These are phyloP conservation scores for Teratosphaeria pseudoeucalypti DNA, from an alignment of 2,329 filamentous ascomycete genomes.

Conservation along the genomic window DNA sequence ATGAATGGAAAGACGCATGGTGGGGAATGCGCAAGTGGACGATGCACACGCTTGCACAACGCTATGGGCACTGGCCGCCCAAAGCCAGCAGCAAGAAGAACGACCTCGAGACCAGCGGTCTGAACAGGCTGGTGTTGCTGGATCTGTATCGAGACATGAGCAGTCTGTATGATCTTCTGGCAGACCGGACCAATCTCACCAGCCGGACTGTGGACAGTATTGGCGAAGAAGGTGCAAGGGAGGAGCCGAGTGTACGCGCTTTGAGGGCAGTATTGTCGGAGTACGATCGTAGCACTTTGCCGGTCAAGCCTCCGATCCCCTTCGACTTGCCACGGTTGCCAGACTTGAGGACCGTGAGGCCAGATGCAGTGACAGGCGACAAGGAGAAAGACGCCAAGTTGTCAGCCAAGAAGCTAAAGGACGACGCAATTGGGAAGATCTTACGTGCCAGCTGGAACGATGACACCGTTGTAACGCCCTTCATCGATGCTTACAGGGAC, in stretches of 20 bases:
- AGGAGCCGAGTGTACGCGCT: conserved; percentile 55
- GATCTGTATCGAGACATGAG: conserved; percentile 80
- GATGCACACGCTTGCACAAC: conserved; percentile 56
- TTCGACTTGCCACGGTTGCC: conserved; percentile 79
- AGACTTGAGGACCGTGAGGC: conserved; percentile 53
- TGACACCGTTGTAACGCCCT: conserved; percentile 53
- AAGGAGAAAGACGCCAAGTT: conserved; percentile 66
- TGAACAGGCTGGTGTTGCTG: conserved; percentile 74
- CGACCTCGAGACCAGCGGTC: conserved; percentile 69
- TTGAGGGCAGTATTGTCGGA: conserved; percentile 73
- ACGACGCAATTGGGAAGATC: conserved; percentile 65
- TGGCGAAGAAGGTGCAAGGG: conserved; percentile 35
- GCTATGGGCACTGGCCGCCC: conserved; percentile 74
- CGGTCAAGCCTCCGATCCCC: conserved; percentile 81
- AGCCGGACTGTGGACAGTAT: conserved; percentile 54
- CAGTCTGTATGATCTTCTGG: conserved; percentile 76
- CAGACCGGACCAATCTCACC: conserved; percentile 68
- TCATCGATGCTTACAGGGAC: conserved; percentile 58
- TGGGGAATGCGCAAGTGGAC: conserved; percentile 63
- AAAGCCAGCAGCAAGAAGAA: conserved; percentile 90
- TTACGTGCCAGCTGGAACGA: conserved; percentile 75
- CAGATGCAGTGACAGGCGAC: conserved; percentile 54
- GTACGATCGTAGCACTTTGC: conserved; percentile 80
- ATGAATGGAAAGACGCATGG: conserved; percentile 70
- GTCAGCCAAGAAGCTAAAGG: conserved; percentile 60